Percentiles rank a stretch among this genome's conserved stretches.
phyloP scores from a whole-genome alignment of 345 rosid genomes.

The Citrus hindsii region DNA sequence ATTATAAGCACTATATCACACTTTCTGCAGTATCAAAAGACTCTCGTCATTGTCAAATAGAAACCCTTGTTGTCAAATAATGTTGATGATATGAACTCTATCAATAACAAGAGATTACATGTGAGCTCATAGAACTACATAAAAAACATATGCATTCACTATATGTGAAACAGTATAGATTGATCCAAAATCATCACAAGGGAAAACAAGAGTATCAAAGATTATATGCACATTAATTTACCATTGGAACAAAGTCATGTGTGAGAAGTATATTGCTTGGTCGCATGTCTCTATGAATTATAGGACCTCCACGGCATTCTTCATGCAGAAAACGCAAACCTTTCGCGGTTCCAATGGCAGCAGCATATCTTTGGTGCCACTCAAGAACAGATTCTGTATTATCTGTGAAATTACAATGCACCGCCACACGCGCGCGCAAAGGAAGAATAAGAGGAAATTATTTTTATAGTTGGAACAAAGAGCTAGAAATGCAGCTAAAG shows the following conservation, averaged over 20 bases:
- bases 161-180: not conserved
- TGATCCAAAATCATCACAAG: not conserved
- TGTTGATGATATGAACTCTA: no score
- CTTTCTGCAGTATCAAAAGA: no score
- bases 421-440: not conserved
- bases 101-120: no score
- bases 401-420: conserved; percentile 23
- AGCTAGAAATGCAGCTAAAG: not conserved
- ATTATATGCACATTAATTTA: conserved; percentile 11
- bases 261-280: conserved; percentile 66
- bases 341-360: conserved; percentile 58
- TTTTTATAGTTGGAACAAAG: not conserved
- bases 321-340: conserved; percentile 62
- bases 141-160: not conserved
- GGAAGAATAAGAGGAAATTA: not conserved
- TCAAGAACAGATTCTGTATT: conserved; percentile 36
- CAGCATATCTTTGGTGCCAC: conserved; percentile 56
- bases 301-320: conserved; percentile 63
- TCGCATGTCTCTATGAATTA: conserved; percentile 55
- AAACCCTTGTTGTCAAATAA: no score
- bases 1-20: no score
- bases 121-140: not conserved
- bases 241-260: conserved; percentile 68
- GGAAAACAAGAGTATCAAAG: not conserved
- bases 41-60: no score